Evolutionary conservation across 345 rosid species (phyloP), one percentile per base, ranked within the genome.

Genomic region (Gossypium sturtianum): DNA sequence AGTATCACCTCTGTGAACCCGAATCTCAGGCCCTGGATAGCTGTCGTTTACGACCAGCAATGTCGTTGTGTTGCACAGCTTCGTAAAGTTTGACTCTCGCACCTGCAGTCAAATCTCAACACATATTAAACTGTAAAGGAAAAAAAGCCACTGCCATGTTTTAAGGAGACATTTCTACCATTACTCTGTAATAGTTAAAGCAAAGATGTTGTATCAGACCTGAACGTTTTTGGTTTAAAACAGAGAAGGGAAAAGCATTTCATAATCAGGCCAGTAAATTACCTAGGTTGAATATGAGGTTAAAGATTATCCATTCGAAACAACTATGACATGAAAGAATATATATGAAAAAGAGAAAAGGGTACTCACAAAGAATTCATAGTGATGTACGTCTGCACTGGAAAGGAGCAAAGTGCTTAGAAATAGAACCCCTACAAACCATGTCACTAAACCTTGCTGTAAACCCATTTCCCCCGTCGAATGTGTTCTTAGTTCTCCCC

Each of bases 21-120:
- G 79, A 17, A 87, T 71, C 15, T 77, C 67, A 2, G 86, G 89
- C 9, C 89, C 90, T 5, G 89, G 90, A 68, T 77, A 82, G 15
- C 77, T 70, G 17, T 78, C 84, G 12, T 66, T 66, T 22, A 66
- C 71, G 38, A 47, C 71, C 38, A 66, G 38, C 71, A 66, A 20
- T 2, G 71, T 22, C 1, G 71, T 47, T 2, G 53, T 48, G 57
- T 23, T 48, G 57, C 71, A 67, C 10, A 48, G 71, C 43, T 23
- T 67, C 10, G 71, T 67, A 25, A 47, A 67, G 22, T 67, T 67
- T 7, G 57, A 1, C 57, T 67, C 71, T 15, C 71, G 57, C 12
- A 48, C 71, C 71, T 48, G 60, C 60, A 56, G 10, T 17, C 9
- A 20, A 54, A 54, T 9, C 7, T 9, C 23, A 48, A 48, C 4